phyloP scores from a whole-genome alignment of 495 filamentous ascomycete species.

The Parmelia sp. region DNA sequence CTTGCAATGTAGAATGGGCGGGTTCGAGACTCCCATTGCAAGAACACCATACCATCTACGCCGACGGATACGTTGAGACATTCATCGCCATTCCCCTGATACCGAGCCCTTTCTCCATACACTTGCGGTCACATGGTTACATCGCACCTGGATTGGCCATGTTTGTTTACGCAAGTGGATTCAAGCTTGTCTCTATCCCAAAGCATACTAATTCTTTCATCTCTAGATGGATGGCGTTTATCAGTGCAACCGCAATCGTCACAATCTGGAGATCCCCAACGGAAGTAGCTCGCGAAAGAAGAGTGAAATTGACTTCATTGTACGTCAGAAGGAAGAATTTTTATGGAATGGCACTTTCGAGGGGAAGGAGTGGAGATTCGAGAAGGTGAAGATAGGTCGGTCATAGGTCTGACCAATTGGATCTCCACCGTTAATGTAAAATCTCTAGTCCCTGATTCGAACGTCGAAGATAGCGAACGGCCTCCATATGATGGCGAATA shows the following conservation, averaged over 20 bases:
- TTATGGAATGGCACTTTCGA: conserved; percentile 33
- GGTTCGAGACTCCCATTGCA: conserved; percentile 30
- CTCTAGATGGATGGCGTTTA: conserved; percentile 40
- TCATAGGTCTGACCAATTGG: not conserved
- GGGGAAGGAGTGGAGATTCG: conserved; percentile 41
- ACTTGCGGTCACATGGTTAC: conserved; percentile 36
- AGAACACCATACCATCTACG: conserved; percentile 39
- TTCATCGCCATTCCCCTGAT: conserved; percentile 38
- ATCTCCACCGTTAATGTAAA: conserved; percentile 3
- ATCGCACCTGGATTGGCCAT: conserved; percentile 42
- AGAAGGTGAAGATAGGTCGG: conserved; percentile 36
- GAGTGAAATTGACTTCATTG: conserved; percentile 35
- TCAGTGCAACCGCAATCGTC: conserved; percentile 44
- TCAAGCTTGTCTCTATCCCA: not conserved
- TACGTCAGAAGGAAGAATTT: conserved; percentile 43
- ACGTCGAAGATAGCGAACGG: conserved; percentile 16
- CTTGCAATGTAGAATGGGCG: conserved; percentile 38
- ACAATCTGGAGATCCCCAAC: conserved; percentile 29
- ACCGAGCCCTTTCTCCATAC: conserved; percentile 35
- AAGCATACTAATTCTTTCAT: not conserved
- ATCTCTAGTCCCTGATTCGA: conserved; percentile 9
- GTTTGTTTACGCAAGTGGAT: conserved; percentile 36
- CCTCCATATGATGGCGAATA: conserved; percentile 32
- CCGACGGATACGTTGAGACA: conserved; percentile 40
- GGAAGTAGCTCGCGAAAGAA: conserved; percentile 17